Base-by-base conservation (phyloP, 225 moss, liverwort and hornwort genomes). In the Ulota crispa region DNA sequence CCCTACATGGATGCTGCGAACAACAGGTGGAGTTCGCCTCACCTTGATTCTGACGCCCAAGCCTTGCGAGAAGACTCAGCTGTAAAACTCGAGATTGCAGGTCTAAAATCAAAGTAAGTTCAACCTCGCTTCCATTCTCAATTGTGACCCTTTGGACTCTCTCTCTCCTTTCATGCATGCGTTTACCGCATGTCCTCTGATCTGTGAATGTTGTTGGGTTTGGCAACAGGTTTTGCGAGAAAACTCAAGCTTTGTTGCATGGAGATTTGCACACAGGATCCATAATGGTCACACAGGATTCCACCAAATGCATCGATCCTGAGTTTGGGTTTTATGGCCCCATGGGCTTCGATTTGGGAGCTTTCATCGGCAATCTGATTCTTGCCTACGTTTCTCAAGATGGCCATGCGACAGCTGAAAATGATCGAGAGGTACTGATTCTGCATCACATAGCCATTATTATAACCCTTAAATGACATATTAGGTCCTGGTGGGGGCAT, bases 251-350 rank as follows among this genome's bases (percentile, higher is more conserved):
- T 36, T 84, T 93, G 36, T 56, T 98, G 71, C 97, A 98, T 72
- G 97, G 94, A 61, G 97, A 98, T 85, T 77, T 98, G 85, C 95
- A 98, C 78, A 93, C 95, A 32, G 97, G 97, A 60, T 98, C 97
- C 5, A 85, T 98, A 13, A 94, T 98, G 97, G 97, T 94, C 47
- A 98, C 97, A 0, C 88, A 92, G 62, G 89, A 90, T 9, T 98
- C 94, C 41, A 98, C 97, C 0, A 87, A 94, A 83, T 93, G 93
- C 62, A 95, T 98, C 39, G 97, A 98, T 41, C 91, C 95, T 8
- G 97, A 98, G 82, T 98, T 98, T 69, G 93, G 94, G 64, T 95
- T 94, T 59, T 98, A 95, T 52, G 97, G 97, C 39, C 97, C 97
- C 2, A 95, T 93, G 85, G 97, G 93, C 53, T 98, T 98, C 64